Conservation (phyloP, 2,329 filamentous ascomycete species). For the Fusarium bactridioides region DNA sequence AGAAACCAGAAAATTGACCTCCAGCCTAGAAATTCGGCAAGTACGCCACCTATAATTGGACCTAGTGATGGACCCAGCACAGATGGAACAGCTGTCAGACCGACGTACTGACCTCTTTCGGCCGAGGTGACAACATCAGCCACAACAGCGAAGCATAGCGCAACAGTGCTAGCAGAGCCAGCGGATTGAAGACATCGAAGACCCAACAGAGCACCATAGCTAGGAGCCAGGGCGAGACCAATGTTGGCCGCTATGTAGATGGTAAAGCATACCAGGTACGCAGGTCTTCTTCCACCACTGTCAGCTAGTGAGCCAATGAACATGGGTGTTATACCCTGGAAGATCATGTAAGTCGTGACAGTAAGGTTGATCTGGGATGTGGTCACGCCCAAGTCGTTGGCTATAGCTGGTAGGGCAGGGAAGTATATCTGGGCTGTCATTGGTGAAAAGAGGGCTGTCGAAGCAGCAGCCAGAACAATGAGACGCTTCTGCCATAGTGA, state of each 20-base stretch:
- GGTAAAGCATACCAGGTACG: constrained; percentile 61
- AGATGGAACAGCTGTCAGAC: constrained; percentile 56
- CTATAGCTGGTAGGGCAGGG: constrained; percentile 59
- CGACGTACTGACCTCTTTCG: constrained; percentile 69
- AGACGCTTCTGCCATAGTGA: constrained; percentile 51
- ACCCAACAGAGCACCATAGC: constrained; percentile 59
- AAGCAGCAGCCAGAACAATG: constrained; percentile 51
- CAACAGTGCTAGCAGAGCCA: constrained; percentile 66
- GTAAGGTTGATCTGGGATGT: constrained; percentile 57
- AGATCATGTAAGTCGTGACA: constrained; percentile 65
- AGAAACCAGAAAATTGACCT: constrained; percentile 70
- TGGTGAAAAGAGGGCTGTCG: constrained; percentile 55
- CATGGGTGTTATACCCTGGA: constrained; percentile 67
- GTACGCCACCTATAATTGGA: constrained; percentile 66
- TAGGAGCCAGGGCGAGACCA: constrained; percentile 59
- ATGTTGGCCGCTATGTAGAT: constrained; percentile 64
- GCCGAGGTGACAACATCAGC: constrained; percentile 69
- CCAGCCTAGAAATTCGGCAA: constrained; percentile 67
- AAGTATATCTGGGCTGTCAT: constrained; percentile 62
- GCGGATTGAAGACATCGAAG: constrained; percentile 65
- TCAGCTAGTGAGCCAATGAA: constrained; percentile 66
- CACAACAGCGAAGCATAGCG: constrained; percentile 65
- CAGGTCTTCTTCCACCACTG: constrained; percentile 60
- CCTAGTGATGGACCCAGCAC: constrained; percentile 60
- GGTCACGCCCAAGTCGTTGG: constrained; percentile 56